Evolutionary conservation across 225 moss, liverwort and hornwort species (phyloP).

Genomic region (Asterella californica): DNA sequence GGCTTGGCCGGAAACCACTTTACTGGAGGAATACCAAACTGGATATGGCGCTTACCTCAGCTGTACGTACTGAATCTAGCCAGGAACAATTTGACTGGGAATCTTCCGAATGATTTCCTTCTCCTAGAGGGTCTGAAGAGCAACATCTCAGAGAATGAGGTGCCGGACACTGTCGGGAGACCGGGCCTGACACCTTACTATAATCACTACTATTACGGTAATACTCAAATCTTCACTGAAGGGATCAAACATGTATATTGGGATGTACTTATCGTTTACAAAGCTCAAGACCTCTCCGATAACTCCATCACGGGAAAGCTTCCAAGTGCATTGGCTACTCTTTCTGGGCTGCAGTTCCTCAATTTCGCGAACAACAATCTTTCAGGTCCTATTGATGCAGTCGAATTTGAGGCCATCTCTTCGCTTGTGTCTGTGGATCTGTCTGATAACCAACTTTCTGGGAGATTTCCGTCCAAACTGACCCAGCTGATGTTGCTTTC

Average conservation of each 20-base stretch:
- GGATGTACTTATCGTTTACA: neutral
- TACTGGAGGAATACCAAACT: neutral
- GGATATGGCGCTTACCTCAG: neutral
- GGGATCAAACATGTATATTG: neutral
- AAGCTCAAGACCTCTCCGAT: neutral
- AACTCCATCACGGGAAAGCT: neutral
- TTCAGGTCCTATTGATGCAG: neutral
- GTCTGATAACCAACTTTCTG: neutral
- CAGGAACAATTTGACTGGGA: neutral
- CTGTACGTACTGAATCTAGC: neutral
- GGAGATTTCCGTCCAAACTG: neutral
- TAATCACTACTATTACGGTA: neutral
- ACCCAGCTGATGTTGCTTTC: neutral
- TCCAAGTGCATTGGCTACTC: neutral
- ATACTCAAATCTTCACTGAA: neutral
- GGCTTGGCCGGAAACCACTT: conserved; percentile 5
- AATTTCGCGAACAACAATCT: conserved; percentile 17
- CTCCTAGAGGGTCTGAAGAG: neutral
- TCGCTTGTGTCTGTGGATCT: conserved; percentile 1
- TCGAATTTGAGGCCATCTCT: neutral
- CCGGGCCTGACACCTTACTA: neutral
- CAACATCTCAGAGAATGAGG: neutral
- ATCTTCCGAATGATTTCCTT: neutral
- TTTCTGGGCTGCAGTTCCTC: conserved; percentile 5
- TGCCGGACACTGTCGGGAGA: neutral